These are phyloP conservation scores for Closterium sp. DNA, from an alignment of 139 green algal genomes.

Conservation along the genomic window DNA sequence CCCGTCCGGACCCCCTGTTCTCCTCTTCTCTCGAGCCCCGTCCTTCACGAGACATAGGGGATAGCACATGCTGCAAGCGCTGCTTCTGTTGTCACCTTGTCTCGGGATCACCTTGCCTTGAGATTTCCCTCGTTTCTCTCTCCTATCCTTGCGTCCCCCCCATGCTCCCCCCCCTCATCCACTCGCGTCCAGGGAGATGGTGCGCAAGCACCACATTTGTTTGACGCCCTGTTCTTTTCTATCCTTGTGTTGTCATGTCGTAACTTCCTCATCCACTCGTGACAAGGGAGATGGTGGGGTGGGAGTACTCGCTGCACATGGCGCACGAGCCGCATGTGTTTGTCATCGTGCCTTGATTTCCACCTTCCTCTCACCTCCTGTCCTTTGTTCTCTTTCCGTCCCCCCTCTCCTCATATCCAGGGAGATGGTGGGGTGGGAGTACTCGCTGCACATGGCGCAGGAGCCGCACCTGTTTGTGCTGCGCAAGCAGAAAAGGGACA, in stretches of 20 bases:
- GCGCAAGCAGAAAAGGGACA: conserved; percentile 60
- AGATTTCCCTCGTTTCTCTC: neutral
- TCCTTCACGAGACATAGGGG: no score
- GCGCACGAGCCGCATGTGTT: conserved; percentile 71
- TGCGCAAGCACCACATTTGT: no score
- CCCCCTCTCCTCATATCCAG: neutral
- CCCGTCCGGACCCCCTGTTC: no score
- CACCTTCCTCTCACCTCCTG: no score
- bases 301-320: conserved; percentile 69
- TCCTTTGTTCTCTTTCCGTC: neutral
- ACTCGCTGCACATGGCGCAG: conserved; percentile 62
- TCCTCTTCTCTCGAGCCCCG: no score
- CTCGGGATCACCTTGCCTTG: no score
- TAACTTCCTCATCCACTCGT: neutral
- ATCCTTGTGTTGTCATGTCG: no score
- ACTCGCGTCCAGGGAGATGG: no score
- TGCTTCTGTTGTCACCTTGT: no score
- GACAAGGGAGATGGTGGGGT: conserved; percentile 43
- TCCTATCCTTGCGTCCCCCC: neutral
- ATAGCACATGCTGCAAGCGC: no score
- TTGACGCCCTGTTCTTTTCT: no score
- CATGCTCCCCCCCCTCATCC: neutral
- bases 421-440: conserved; percentile 64
- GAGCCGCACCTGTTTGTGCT: conserved; percentile 83
- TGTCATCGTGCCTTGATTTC: no score